Evolutionary conservation across 371 early-diverging fungal species (phyloP), one percentile per base, ranked within the genome.

Genomic region (Mucor velutinosus): DNA sequence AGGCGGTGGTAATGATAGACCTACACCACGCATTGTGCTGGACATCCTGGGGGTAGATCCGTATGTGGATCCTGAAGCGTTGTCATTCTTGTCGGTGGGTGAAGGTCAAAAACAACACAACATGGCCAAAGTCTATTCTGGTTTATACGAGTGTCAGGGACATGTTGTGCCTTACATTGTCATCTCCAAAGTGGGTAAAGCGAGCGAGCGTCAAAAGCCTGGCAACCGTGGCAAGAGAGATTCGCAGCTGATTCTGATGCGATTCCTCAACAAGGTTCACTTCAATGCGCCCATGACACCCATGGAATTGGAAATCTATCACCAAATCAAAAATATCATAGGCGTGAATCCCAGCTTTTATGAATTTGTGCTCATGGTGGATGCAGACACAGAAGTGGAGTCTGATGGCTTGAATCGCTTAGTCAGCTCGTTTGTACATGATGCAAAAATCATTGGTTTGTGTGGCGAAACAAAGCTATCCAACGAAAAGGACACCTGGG

Each of bases 201-300:
- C 89, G 1, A 77, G 74, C 35, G 93, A 94, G 65, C 77, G 87
- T 4, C 74, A 76, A 43, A 85, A 87, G n/a, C 92, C 94, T 4
- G 94, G 94, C 25, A 97, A 97, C 75, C 82, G 94, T 57, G 94
- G 95, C 67, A 95, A 94, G 69, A 86, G 94, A 69, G 95, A 95
- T 72, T 87, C 87, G 37, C 95, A 96, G 72, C 83, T 94, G 81
- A 86, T 94, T 43, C 64, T 94, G 63, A 93, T 94, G 93, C 80
- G 82, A 30, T 94, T 93, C 76, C 81, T 93, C 49, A 88, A 90
- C 73, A 89, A 90, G 66, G 83, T 93, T 6, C 88, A 92, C 47
- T 93, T 89, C 63, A 82, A 88, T 37, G 72, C 87, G 5, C 81
- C 90, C 51, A 91, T 97, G 93, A 84, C 90, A 17, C 95, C 95